These are phyloP conservation scores for Suhomyces choctaworum DNA, from an alignment of 1,139 yeast species.

Conservation along the genomic window DNA sequence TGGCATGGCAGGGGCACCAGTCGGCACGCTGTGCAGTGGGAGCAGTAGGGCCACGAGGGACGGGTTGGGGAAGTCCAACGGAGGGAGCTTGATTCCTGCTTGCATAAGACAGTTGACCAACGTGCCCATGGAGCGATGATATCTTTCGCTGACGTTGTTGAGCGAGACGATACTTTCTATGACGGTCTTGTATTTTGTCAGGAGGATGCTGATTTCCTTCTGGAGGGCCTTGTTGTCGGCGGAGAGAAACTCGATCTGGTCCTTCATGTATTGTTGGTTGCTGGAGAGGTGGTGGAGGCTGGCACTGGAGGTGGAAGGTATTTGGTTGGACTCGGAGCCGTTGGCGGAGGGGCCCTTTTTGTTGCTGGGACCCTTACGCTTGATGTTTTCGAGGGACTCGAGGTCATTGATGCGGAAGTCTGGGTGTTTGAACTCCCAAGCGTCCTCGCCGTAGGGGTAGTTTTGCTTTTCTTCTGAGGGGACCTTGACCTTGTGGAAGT, in stretches of 20 bases:
- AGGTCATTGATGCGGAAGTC: slow-evolving; percentile 74
- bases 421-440: slow-evolving; percentile 96
- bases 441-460: slow-evolving; percentile 69
- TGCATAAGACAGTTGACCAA: slow-evolving; percentile 51
- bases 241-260: slow-evolving; percentile 42
- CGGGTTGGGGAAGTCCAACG: slow-evolving; percentile 55
- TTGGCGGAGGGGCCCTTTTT: slow-evolving; percentile 31
- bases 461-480: slow-evolving; percentile 53
- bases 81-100: slow-evolving; percentile 69
- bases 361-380: slow-evolving; percentile 71
- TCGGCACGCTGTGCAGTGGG: slow-evolving; percentile 8
- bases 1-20: slow-evolving; percentile 8
- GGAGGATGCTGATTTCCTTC: slow-evolving; percentile 47
- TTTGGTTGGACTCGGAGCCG: slow-evolving; percentile 7
- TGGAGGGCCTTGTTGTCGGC: slow-evolving; percentile 42
- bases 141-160: slow-evolving; percentile 57
- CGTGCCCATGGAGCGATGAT: slow-evolving; percentile 50
- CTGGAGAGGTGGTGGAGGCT: slow-evolving; percentile 12
- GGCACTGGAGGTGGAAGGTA: slow-evolving; percentile 5
- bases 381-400: slow-evolving; percentile 73
- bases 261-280: slow-evolving; percentile 32
- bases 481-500: slow-evolving; percentile 46
- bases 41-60: slow-evolving; percentile 24
- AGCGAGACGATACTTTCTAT: slow-evolving; percentile 60
- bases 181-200: slow-evolving; percentile 62